Base-by-base conservation (phyloP, 2,329 filamentous ascomycete species). In the Pezicula neosporulosa region DNA sequence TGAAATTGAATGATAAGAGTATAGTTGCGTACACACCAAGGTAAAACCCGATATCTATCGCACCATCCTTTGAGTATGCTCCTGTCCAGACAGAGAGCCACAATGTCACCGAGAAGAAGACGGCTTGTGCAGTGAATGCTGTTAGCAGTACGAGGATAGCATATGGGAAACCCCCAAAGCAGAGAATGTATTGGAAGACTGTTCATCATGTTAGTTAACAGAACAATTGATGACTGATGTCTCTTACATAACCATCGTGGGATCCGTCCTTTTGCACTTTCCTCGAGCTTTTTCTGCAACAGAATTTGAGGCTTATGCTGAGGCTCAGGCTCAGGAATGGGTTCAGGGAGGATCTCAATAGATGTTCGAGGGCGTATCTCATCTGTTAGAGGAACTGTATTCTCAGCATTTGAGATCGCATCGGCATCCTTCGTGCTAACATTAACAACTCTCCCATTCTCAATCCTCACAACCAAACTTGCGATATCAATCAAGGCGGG, bases 61-160 rank as follows among this genome's bases (percentile, higher is more conserved):
- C 42, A 1, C 27, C 42, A 12, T 30, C n/a, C 21, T 44, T 28
- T 2, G 27, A 44, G 27, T 44, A 44, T 44, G 42, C 42, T 28
- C 42, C 42, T 28, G 42, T 44, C 42, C 42, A 44, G 3, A 44
- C 42, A 7, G 42, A 44, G n/a, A 44, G 42, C 42, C 42, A 44
- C 9, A 44, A 30, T 30, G 42, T 44, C n/a, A 44, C 27, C 2
- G 42, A 44, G 27, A 44, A 44, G 42, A 44, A 44, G 12, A 16
- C 13, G 27, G 21, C 42, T 30, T 44, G 42, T 9, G 42, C 42
- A 27, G n/a, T 7, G 27, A 44, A 44, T 33, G 42, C 7, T 15
- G 21, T 28, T 28, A 16, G 10, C 4, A 44, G 42, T 13, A 21
- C 21, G 13, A 44, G 42, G 19, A 44, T 44, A 27, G 42, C 42